Conservation (phyloP, 257 asterid genomes). For the Euphrasia confusa region DNA sequence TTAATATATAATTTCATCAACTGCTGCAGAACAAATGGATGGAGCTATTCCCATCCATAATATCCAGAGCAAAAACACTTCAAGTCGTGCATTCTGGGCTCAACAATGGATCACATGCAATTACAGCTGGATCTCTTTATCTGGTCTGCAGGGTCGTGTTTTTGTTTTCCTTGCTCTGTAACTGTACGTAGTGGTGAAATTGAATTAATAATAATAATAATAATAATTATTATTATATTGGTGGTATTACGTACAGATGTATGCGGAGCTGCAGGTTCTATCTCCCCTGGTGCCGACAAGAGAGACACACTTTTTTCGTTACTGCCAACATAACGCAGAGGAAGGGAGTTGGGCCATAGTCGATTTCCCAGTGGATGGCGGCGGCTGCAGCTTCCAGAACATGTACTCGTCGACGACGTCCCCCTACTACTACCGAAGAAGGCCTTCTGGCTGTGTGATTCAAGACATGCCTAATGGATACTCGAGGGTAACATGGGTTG, state of each 20-base stretch:
- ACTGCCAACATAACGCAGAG: conserved; percentile 76
- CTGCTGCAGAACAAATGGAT: conserved; percentile 66
- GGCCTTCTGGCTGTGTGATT: conserved; percentile 89
- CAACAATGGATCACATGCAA: conserved; percentile 57
- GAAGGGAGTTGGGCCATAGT: conserved; percentile 85
- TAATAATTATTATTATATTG: no score
- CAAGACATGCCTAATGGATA: conserved; percentile 99
- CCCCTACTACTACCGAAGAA: conserved; percentile 63
- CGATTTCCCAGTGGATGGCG: conserved; percentile 45
- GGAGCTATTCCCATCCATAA: conserved; percentile 84
- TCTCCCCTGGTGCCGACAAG: conserved; percentile 83
- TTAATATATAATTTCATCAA: no score
- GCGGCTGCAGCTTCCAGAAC: conserved; percentile 56
- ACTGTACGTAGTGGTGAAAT: no score
- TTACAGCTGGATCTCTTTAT: conserved; percentile 81
- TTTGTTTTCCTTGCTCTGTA: neutral
- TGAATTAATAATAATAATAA: no score
- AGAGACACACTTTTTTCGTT: conserved; percentile 83
- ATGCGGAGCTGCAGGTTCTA: conserved; percentile 75
- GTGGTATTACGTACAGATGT: conserved; percentile 49
- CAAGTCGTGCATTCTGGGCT: conserved; percentile 67
- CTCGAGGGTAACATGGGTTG: conserved; percentile 94
- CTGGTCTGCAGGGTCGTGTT: conserved; percentile 44
- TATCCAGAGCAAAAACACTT: conserved; percentile 84
- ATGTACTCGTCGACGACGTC: conserved; percentile 23